Percentiles rank a stretch among this genome's conserved stretches.
These are phyloP conservation scores for Umbelopsis vinacea DNA, from an alignment of 192 early-diverging fungal species.

Conservation along the genomic window DNA sequence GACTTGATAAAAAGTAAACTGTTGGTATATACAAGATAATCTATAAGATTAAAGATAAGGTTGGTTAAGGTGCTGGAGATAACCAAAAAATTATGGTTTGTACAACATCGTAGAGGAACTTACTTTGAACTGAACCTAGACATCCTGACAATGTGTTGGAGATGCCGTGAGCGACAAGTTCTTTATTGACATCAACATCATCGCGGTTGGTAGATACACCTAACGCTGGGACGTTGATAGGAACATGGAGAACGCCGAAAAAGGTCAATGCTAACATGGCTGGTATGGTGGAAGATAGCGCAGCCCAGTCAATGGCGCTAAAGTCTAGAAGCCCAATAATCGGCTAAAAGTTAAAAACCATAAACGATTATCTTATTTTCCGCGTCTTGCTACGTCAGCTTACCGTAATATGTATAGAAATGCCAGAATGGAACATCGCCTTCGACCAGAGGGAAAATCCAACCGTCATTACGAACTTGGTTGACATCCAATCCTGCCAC, in stretches of 20 bases:
- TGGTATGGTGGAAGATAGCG: conserved; percentile 73
- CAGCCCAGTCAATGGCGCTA: conserved; percentile 65
- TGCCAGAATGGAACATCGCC: conserved; percentile 82
- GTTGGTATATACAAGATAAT: conserved; percentile 94
- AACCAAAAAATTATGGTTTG: neutral
- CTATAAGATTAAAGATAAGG: conserved; percentile 32
- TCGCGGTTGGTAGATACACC: conserved; percentile 89
- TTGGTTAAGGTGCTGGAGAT: too few relatives aligned
- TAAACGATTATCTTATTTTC: neutral
- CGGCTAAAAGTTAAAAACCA: neutral
- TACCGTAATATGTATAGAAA: conserved; percentile 83
- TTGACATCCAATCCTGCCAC: conserved; percentile 64
- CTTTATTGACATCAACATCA: conserved; percentile 89
- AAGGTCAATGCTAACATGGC: conserved; percentile 93
- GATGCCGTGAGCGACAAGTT: conserved; percentile 91
- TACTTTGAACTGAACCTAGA: conserved; percentile 79
- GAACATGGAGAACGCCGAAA: conserved; percentile 95
- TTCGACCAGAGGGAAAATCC: conserved; percentile 83
- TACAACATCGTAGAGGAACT: conserved; percentile 24
- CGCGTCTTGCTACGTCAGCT: neutral
- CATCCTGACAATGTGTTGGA: conserved; percentile 84
- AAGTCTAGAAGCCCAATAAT: conserved; percentile 52
- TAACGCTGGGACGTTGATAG: conserved; percentile 94
- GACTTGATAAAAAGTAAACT: conserved; percentile 92
- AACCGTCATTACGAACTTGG: conserved; percentile 71